phyloP scores from a whole-genome alignment of 768 basidiomycete species.

The Ramaria sp. region DNA sequence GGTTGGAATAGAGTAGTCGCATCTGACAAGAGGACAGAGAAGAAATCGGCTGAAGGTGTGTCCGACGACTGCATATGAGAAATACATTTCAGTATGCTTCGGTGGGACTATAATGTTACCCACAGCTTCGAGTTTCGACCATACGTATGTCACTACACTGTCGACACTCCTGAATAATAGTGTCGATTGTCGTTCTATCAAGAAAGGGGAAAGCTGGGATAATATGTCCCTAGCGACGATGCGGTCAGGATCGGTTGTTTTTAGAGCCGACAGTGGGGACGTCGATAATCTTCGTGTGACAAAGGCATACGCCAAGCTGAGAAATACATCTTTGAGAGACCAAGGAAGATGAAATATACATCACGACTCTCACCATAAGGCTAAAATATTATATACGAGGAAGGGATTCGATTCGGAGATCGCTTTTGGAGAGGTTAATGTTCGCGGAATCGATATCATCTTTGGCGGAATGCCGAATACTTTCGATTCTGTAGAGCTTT shows the following conservation, averaged over 20 bases:
- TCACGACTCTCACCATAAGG: slow-evolving; percentile 44
- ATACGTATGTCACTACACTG: slow-evolving; percentile 47
- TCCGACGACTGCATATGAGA: not conserved
- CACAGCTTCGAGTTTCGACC: slow-evolving; percentile 53
- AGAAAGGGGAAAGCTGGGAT: slow-evolving; percentile 49
- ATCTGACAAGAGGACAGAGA: slow-evolving; percentile 48
- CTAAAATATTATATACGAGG: slow-evolving; percentile 59
- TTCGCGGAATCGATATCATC: slow-evolving; percentile 36
- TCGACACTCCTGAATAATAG: slow-evolving; percentile 39
- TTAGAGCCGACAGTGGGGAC: slow-evolving; percentile 41
- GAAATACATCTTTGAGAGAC: not conserved
- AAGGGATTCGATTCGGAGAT: slow-evolving; percentile 20
- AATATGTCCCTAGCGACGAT: slow-evolving; percentile 38
- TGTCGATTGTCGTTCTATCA: slow-evolving; percentile 47
- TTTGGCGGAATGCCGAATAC: slow-evolving; percentile 29
- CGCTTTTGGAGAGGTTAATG: slow-evolving; percentile 28
- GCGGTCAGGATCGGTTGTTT: slow-evolving; percentile 30
- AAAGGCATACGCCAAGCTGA: slow-evolving; percentile 61
- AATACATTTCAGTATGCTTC: not conserved
- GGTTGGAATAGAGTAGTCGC: slow-evolving; percentile 42
- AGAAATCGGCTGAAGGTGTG: slow-evolving; percentile 12
- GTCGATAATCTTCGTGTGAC: slow-evolving; percentile 48
- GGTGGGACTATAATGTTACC: slow-evolving; percentile 12
- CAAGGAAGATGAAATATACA: not conserved
- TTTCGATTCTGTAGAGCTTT: slow-evolving; percentile 7